Evolutionary conservation across 192 early-diverging fungal species (phyloP).

Genomic region (Umbelopsis sp.): DNA sequence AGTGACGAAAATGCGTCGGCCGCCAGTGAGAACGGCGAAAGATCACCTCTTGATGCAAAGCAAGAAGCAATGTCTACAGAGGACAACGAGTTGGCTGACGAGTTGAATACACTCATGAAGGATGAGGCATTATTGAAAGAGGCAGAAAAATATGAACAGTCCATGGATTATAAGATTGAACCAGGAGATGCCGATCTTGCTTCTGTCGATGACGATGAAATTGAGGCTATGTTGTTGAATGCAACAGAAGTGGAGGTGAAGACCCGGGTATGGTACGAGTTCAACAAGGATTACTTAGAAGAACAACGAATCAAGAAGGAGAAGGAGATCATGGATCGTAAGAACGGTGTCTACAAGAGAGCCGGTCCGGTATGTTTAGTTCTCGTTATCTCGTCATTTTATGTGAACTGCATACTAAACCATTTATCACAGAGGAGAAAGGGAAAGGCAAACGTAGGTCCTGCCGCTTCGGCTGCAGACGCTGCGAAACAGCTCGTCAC

Average conservation of each 20-base stretch:
- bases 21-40: neutral
- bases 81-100: neutral
- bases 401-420: neutral
- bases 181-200: constrained; percentile 32
- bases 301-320: constrained; percentile 33
- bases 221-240: constrained; percentile 66
- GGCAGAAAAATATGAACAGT: neutral
- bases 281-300: constrained; percentile 85
- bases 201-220: constrained; percentile 78
- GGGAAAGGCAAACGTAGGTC: neutral
- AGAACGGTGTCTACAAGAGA: constrained; percentile 47
- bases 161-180: neutral
- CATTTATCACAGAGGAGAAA: constrained; percentile 1
- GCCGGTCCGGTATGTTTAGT: constrained; percentile 28
- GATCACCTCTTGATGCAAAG: neutral
- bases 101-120: neutral
- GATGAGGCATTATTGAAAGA: neutral
- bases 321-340: constrained; percentile 40
- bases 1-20: neutral
- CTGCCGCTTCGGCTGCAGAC: constrained; percentile 70
- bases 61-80: neutral
- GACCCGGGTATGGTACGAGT: constrained; percentile 82
- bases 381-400: constrained; percentile 13
- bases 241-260: constrained; percentile 81
- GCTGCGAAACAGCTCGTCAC: constrained; percentile 75